phyloP scores from a whole-genome alignment of 1,284 basidiomycete genomes.

The Athelia psychrophila region DNA sequence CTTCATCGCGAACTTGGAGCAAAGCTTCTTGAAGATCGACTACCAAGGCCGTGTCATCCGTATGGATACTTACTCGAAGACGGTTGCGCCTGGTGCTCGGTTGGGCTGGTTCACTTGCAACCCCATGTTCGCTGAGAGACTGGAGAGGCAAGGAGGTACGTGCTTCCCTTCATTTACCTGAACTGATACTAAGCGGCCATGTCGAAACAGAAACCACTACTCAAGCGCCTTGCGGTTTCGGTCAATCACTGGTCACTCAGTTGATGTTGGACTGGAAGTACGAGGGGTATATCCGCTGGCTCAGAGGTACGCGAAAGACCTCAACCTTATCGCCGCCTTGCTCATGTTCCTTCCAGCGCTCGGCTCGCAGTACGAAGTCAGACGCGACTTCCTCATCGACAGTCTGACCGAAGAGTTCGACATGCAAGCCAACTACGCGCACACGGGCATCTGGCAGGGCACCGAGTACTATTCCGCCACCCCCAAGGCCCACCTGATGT shows the following conservation, averaged over 20 bases:
- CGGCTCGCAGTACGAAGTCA: constrained; percentile 48
- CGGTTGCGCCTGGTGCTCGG: constrained; percentile 74
- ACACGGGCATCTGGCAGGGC: constrained; percentile 35
- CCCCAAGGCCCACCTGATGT: constrained; percentile 24
- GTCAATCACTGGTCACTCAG: constrained; percentile 61
- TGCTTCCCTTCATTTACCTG: background rate
- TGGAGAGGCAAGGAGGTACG: constrained; percentile 60
- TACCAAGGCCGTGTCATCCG: constrained; percentile 79
- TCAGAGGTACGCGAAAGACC: constrained; percentile 47
- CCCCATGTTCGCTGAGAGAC: constrained; percentile 66
- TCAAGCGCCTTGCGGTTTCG: constrained; percentile 74
- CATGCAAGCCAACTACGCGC: constrained; percentile 29
- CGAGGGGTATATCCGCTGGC: constrained; percentile 76
- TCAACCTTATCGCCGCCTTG: background rate
- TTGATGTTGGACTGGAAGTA: constrained; percentile 66
- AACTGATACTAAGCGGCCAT: background rate
- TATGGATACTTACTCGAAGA: constrained; percentile 83
- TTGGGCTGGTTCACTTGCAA: constrained; percentile 81
- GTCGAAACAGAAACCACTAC: constrained; percentile 56
- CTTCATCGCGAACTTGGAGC: constrained; percentile 56
- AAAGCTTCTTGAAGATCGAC: constrained; percentile 72
- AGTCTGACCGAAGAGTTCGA: constrained; percentile 51
- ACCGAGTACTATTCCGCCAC: constrained; percentile 41
- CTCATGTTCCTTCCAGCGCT: constrained; percentile 34
- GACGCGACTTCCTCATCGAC: constrained; percentile 65